A percentile compares a stretch with the other conserved stretches of the same genome.
Evolutionary conservation across 208 protist genomes (phyloP).

Genomic region (Trypanosoma rangeli): DNA sequence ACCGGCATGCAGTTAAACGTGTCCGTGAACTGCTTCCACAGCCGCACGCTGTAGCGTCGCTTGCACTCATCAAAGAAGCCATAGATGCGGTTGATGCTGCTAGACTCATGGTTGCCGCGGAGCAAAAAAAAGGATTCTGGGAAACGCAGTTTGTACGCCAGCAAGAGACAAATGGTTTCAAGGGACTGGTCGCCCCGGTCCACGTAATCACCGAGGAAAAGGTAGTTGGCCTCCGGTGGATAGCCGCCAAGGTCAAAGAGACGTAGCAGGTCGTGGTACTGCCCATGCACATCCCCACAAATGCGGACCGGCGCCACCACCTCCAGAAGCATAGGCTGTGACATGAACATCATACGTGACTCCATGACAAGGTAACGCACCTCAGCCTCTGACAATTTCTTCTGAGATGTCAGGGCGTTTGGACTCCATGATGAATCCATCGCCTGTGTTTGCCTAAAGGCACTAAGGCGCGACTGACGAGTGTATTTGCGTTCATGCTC

Average conservation of each 20-base stretch:
- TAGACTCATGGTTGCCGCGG: conserved; percentile 98
- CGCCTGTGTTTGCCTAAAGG: conserved; percentile 31
- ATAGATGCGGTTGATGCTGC: conserved; percentile 98
- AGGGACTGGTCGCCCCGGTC: conserved; percentile 96
- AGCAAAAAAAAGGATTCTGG: conserved; percentile 98
- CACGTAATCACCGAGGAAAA: conserved; percentile 98
- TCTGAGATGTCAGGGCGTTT: neutral
- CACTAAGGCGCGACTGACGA: conserved; percentile 44
- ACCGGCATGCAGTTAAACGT: conserved; percentile 77
- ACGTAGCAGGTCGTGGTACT: conserved; percentile 96
- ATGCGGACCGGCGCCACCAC: conserved; percentile 82
- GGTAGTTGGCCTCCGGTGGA: conserved; percentile 92
- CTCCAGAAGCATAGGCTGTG: conserved; percentile 86
- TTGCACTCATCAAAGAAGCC: conserved; percentile 99
- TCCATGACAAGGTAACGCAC: conserved; percentile 75
- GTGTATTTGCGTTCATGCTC: conserved; percentile 28
- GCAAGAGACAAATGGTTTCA: conserved; percentile 89
- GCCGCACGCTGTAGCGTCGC: conserved; percentile 89
- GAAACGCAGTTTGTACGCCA: conserved; percentile 96
- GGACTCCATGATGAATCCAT: neutral
- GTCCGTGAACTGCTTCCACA: conserved; percentile 89
- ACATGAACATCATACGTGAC: conserved; percentile 85
- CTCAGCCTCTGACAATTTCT: conserved; percentile 71
- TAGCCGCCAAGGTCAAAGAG: conserved; percentile 97
- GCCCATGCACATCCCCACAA: conserved; percentile 96